Evolutionary conservation across 257 asterid genomes (phyloP), one percentile per base, ranked within the genome.

Genomic region (Ilex asprella): DNA sequence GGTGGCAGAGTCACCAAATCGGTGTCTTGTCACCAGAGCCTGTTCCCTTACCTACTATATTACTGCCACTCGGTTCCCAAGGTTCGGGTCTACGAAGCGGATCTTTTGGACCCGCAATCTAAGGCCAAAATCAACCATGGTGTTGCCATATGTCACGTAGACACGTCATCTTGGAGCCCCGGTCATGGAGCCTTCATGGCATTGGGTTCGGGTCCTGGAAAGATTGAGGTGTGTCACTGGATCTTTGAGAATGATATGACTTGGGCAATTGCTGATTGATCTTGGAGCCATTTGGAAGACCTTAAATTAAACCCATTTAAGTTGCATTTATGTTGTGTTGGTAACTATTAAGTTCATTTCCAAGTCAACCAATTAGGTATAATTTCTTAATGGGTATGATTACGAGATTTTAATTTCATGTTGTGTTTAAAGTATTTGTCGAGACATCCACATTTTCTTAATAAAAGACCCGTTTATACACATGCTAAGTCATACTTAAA

Each of bases 211-310:
- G 65, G 68, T n/a, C 95, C 98, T 2, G 96, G 98, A 12, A 76
- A 83, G 67, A 88, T 82, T 0, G 98, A 91, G 70, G 98, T 91
- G 0, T 91, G 98, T 75, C 98, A 91, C 32, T 91, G 96, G 95
- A 91, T 91, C 62, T 91, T 86, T 30, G 86, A 91, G 78, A 82
- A 84, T 13, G 98, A 91, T 68, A 78, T 91, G 88, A 88, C 87
- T 55, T 91, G 98, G 98, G 67, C 93, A 1, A 64, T 31, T 10
- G 89, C 89, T 0, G 91, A 82, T 71, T 80, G 64, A 76, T 16
- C 12, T 30, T 16, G 21, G 60, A 59, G 2, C 27, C 27, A 21
- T 21, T 21, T 21, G 27, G 27, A 21, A 21, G 27, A 21, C 27
- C 27, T 1, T 21, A 21, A 21, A 21, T 21, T 21, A 21, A 21